These are phyloP conservation scores for Chrysosporium queenslandicum DNA, from an alignment of 2,329 filamentous ascomycete species.

Conservation along the genomic window DNA sequence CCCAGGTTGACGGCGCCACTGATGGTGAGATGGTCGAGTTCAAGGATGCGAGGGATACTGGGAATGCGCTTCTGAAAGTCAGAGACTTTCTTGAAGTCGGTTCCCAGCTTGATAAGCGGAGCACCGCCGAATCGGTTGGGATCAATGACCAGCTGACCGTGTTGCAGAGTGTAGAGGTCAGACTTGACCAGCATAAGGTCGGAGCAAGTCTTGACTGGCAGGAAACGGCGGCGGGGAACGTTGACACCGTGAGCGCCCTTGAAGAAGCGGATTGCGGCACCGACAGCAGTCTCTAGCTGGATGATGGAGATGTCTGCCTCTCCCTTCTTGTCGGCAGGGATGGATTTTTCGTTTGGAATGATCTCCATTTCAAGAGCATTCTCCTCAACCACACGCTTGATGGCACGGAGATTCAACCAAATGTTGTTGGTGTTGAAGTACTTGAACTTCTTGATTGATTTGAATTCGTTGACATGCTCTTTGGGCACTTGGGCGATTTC, in stretches of 20 bases:
- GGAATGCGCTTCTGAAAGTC: constrained; percentile 48
- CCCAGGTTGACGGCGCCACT: constrained; percentile 96
- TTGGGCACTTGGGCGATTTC: constrained; percentile 99
- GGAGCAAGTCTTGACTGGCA: constrained; percentile 99
- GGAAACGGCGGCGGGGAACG: constrained; percentile 91
- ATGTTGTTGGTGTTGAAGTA: constrained; percentile 99
- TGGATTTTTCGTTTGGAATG: constrained; percentile 97
- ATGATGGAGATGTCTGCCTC: constrained; percentile 96
- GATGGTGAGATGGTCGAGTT: constrained; percentile 72
- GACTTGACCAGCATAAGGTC: constrained; percentile 99
- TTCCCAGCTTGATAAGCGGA: constrained; percentile 95
- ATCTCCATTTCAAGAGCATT: constrained; percentile 99
- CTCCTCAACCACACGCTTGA: constrained; percentile 98
- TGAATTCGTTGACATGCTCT: constrained; percentile 99
- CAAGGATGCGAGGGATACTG: constrained; percentile 43
- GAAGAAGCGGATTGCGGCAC: constrained; percentile 97
- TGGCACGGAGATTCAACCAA: constrained; percentile 94
- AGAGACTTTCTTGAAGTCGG: constrained; percentile 99
- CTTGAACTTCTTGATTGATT: constrained; percentile 99
- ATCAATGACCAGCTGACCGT: constrained; percentile 96
- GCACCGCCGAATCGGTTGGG: constrained; percentile 91
- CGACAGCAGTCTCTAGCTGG: constrained; percentile 96
- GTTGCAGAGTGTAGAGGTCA: constrained; percentile 95
- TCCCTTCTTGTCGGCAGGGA: constrained; percentile 98
- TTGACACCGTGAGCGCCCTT: constrained; percentile 98